These are phyloP conservation scores for Ambrosia trifida DNA, from an alignment of 129 eudicot genomes.

Conservation along the genomic window DNA sequence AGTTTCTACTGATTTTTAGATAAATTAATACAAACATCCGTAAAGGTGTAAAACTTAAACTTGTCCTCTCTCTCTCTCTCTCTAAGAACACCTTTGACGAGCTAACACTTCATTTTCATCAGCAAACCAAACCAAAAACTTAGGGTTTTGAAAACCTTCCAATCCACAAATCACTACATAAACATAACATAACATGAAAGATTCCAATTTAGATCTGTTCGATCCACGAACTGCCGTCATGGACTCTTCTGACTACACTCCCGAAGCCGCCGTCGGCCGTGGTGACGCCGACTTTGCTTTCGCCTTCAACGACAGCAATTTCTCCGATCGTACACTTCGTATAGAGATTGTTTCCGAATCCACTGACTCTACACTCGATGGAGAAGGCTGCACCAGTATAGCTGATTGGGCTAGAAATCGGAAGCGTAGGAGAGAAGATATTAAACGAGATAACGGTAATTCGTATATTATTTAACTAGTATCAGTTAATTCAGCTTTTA, in stretches of 20 bases:
- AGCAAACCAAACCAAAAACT: not conserved
- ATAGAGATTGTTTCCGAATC: constrained; percentile 81
- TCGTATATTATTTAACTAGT: not conserved
- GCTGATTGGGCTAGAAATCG: constrained; percentile 91
- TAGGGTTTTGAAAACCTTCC: constrained; percentile 40
- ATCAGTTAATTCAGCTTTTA: too few relatives aligned
- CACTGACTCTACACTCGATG: constrained; percentile 43
- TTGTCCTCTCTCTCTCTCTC: constrained; percentile 11
- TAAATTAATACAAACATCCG: not conserved
- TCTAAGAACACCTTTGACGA: constrained; percentile 19
- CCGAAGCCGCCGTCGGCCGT: constrained; percentile 47
- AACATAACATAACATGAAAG: constrained; percentile 39
- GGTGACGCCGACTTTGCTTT: constrained; percentile 84
- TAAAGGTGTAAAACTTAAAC: not conserved
- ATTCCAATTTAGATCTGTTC: constrained; percentile 71
- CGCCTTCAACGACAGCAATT: constrained; percentile 90
- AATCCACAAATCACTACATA: constrained; percentile 6
- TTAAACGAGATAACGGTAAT: constrained; percentile 57
- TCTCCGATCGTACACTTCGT: constrained; percentile 75
- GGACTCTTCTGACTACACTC: constrained; percentile 68
- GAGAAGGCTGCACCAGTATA: constrained; percentile 64
- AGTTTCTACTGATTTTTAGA: not conserved
- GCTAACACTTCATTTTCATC: constrained; percentile 29
- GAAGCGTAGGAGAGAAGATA: constrained; percentile 69
- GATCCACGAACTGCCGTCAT: constrained; percentile 75